Evolutionary conservation across 31 red algal species (phyloP).

Genomic region (Odonthalia washingtoniensis): DNA sequence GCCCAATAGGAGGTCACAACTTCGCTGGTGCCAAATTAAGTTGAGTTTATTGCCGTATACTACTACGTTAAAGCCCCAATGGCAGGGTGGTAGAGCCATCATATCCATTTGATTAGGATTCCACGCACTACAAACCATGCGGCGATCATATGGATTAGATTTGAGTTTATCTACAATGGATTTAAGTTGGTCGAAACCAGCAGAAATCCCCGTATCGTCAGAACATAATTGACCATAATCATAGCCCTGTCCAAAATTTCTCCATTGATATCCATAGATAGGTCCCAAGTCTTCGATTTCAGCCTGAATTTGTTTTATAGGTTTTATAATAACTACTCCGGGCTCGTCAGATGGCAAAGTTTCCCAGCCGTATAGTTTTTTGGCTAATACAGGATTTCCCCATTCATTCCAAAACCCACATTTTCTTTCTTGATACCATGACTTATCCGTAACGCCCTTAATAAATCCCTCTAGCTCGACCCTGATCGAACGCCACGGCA

Average conservation of each 20-base stretch:
- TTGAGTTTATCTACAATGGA: slow-evolving; percentile 12
- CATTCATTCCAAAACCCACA: slow-evolving; percentile 18
- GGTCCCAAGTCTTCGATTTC: slow-evolving; percentile 15
- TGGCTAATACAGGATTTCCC: background rate
- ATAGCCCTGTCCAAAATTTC: background rate
- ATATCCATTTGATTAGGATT: background rate
- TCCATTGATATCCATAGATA: slow-evolving; percentile 11
- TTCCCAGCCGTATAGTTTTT: background rate
- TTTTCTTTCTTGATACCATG: slow-evolving; percentile 20
- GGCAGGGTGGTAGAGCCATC: slow-evolving; percentile 13
- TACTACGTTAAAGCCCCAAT: slow-evolving; percentile 3
- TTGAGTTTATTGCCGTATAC: slow-evolving; percentile 6
- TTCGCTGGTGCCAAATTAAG: slow-evolving; percentile 3
- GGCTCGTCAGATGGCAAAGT: too few species aligned
- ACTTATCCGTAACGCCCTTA: slow-evolving; percentile 3
- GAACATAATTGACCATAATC: slow-evolving; percentile 14
- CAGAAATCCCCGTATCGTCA: too few species aligned
- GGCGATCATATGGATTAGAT: slow-evolving; percentile 19
- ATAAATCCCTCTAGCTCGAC: slow-evolving; percentile 17
- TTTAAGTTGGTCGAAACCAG: slow-evolving; percentile 7
- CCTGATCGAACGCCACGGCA: background rate
- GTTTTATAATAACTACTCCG: too few species aligned
- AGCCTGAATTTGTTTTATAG: slow-evolving; percentile 9
- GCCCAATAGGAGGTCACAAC: background rate
- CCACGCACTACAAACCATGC: slow-evolving; percentile 17